These are phyloP conservation scores for Phytophthora colocasiae DNA, from an alignment of 352 stramenopile species.

Conservation along the genomic window DNA sequence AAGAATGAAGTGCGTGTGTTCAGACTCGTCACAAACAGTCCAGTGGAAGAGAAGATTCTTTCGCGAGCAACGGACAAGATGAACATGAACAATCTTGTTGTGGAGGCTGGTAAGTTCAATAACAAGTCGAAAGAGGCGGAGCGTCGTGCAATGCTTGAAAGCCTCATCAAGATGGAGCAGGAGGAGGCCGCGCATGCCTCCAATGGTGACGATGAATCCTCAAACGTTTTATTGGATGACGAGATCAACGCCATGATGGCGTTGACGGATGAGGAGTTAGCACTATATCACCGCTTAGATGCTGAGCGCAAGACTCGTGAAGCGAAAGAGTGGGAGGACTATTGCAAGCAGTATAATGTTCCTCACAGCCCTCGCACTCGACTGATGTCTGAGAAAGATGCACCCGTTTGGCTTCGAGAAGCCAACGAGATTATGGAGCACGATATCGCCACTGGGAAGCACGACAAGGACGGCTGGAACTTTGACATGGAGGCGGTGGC, in stretches of 20 bases:
- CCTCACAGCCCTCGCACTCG: constrained; percentile 53
- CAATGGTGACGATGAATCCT: constrained; percentile 68
- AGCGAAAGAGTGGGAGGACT: constrained; percentile 70
- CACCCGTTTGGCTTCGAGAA: constrained; percentile 77
- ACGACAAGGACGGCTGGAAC: constrained; percentile 69
- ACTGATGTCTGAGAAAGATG: constrained; percentile 74
- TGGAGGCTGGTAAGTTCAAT: constrained; percentile 91
- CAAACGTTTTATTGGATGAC: constrained; percentile 77
- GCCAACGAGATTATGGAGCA: constrained; percentile 70
- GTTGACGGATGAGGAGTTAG: constrained; percentile 84
- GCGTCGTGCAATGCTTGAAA: constrained; percentile 85
- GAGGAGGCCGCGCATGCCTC: constrained; percentile 79
- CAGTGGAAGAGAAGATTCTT: constrained; percentile 91
- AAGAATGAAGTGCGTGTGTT: constrained; percentile 93
- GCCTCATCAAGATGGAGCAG: constrained; percentile 90
- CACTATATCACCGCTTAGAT: constrained; percentile 81
- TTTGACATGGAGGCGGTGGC: constrained; percentile 61
- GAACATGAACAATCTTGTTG: constrained; percentile 93
- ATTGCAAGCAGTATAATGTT: constrained; percentile 69
- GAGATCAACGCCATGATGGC: constrained; percentile 93
- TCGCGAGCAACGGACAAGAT: constrained; percentile 90
- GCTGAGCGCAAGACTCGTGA: constrained; percentile 67
- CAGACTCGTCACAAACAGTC: constrained; percentile 85
- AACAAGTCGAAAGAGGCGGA: constrained; percentile 89
- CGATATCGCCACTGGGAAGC: constrained; percentile 57